Evolutionary conservation across 2,329 filamentous ascomycete species (phyloP), one percentile per base, ranked within the genome.

Genomic region (Mariannaea elegans): DNA sequence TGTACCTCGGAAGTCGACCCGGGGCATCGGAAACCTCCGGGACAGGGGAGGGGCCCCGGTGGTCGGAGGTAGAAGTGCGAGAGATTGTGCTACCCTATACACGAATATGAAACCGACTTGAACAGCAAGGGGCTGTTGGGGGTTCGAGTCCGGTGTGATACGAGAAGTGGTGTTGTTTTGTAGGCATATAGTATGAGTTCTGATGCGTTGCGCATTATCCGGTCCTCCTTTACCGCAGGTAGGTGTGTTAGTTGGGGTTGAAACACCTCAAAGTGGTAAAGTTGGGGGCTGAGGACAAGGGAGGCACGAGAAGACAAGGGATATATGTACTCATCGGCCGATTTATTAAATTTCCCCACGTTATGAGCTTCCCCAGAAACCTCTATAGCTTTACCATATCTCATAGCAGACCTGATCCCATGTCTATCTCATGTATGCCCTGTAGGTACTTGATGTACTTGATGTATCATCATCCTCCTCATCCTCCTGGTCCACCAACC

Each of bases 1-100:
- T 24, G 41, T 46, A 44, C 50, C 50, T 54, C 50, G 50, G 50
- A 54, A 31, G 50, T 31, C 44, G 12, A 27, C 41, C 19, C 41
- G 41, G 31, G 8, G 21, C 41, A 24, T 54, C 41, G 50, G 50
- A 54, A 54, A n/a, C n/a, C 21, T 18, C 41, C 50, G 50, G 23
- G 10, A 16, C 18, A 42, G 41, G 41, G 41, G 18, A 16, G 19
- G 39, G 6, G 18, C 8, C 2, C 38, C 38, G 38, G 21, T 16
- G 23, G 23, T 38, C 47, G 23, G 47, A 24, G 49, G 38, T 10
- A 9, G 27, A 31, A 13, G 18, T 13, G 44, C 34, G 4, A 3
- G 10, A 7, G 34, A 36, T 5, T n/a, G 12, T 7, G 5, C 34
- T 38, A 38, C 34, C 34, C 34, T 38, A 7, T 13, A 38, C 12